phyloP scores from a whole-genome alignment of 352 stramenopile species.

The Globisporangium viniferum region DNA sequence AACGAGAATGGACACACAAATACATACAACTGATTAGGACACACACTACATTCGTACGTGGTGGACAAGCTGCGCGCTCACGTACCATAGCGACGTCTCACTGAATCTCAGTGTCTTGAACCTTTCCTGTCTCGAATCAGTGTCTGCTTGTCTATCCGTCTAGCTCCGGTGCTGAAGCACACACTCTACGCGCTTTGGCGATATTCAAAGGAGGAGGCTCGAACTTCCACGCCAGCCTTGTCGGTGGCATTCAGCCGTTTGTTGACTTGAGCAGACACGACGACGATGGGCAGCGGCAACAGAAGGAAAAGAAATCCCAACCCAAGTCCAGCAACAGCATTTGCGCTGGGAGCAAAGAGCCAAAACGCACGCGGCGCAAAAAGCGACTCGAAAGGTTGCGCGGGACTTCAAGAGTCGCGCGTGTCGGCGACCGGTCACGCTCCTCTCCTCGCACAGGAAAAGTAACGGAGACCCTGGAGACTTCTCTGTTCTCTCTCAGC shows the following conservation, averaged over 20 bases:
- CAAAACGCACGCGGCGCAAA: conserved; percentile 1
- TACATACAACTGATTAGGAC: not conserved
- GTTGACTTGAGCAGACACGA: conserved; percentile 4
- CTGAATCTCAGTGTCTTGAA: not conserved
- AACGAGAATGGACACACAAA: not conserved
- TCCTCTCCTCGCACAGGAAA: not conserved
- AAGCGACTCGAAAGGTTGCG: conserved; percentile 7
- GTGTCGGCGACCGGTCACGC: not conserved
- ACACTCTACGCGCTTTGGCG: not conserved
- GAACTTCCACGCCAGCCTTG: not conserved
- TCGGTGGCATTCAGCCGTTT: not conserved
- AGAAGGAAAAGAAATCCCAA: not conserved
- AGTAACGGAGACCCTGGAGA: not conserved
- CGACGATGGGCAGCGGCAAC: not conserved
- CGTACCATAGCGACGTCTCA: not conserved
- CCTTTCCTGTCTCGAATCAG: not conserved
- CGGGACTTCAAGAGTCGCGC: conserved; percentile 11
- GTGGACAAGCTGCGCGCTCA: not conserved
- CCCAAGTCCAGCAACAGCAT: not conserved
- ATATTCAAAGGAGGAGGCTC: not conserved
- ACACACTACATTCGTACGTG: not conserved
- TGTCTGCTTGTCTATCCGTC: not conserved
- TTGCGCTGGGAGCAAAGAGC: not conserved
- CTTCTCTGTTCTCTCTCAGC: not conserved
- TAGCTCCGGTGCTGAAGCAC: not conserved